Percentiles rank a stretch among this genome's conserved stretches.
These are phyloP conservation scores for Pseudogymnoascus sp. DNA, from an alignment of 2,329 filamentous ascomycete species.

Conservation along the genomic window DNA sequence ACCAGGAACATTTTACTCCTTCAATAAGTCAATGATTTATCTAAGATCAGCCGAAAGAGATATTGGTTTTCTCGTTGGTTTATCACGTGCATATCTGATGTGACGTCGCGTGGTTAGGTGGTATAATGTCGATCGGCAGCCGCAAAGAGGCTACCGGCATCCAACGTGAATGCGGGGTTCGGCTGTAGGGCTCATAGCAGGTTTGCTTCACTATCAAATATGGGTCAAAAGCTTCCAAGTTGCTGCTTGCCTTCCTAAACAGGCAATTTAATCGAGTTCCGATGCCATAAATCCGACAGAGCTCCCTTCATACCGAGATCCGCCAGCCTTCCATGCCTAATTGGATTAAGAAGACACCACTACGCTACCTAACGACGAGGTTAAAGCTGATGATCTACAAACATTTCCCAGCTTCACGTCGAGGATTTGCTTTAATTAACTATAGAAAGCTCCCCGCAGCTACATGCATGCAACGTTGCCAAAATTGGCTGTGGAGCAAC, in stretches of 20 bases:
- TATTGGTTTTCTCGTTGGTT: background rate
- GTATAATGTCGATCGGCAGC: background rate
- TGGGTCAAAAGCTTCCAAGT: background rate
- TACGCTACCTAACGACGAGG: background rate
- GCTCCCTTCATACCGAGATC: background rate
- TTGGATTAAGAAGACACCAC: background rate
- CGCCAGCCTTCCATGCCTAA: background rate
- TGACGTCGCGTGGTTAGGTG: background rate
- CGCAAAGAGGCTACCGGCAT: background rate
- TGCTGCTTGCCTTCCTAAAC: background rate
- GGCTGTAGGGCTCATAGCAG: background rate
- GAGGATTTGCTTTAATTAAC: background rate
- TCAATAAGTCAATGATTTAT: background rate
- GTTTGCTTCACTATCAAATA: background rate
- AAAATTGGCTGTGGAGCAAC: background rate
- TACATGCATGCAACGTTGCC: constrained; percentile 1
- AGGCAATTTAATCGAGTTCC: background rate
- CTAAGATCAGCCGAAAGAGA: background rate
- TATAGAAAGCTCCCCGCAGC: background rate
- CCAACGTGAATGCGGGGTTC: background rate
- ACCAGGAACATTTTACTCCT: no score
- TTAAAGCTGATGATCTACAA: background rate
- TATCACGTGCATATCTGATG: background rate
- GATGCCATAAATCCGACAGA: background rate
- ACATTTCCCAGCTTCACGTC: background rate